Evolutionary conservation across 305 asterid species (phyloP).

Genomic region (Rubia tinctorum): DNA sequence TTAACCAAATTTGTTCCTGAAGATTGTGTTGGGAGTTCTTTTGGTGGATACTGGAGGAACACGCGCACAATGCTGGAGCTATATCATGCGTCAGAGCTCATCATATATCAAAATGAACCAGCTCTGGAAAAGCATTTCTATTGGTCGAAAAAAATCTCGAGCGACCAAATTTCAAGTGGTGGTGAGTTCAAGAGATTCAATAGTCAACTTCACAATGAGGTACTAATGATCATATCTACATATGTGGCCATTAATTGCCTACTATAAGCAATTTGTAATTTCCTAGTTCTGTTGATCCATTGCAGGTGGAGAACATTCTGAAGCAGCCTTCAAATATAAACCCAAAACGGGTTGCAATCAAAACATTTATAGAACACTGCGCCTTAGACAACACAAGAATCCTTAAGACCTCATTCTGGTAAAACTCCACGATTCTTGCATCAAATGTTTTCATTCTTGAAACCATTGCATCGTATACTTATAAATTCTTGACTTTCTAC

Average conservation of each 20-base stretch:
- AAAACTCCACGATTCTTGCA: background rate
- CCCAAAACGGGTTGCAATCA: conserved; percentile 51
- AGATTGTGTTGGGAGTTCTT: conserved; percentile 35
- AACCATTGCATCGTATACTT: too few relatives aligned
- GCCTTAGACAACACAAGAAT: conserved; percentile 47
- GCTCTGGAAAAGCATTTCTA: conserved; percentile 40
- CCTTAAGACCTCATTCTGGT: conserved; percentile 73
- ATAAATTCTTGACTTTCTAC: conserved; percentile 14
- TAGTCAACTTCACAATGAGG: conserved; percentile 53
- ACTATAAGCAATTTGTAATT: background rate
- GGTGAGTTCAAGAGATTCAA: conserved; percentile 36
- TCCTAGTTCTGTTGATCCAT: background rate
- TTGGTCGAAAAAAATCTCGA: conserved; percentile 45
- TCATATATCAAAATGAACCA: conserved; percentile 44
- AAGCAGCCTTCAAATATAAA: conserved; percentile 56
- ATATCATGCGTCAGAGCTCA: conserved; percentile 61
- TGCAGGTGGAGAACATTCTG: conserved; percentile 63
- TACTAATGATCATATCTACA: conserved; percentile 12
- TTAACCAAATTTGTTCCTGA: conserved; percentile 36
- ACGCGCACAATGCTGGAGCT: conserved; percentile 43
- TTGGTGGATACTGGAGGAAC: conserved; percentile 41
- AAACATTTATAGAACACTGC: conserved; percentile 60
- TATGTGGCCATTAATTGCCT: background rate
- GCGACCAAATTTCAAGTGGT: conserved; percentile 37
- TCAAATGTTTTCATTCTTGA: background rate